Conservation (phyloP, 1,284 basidiomycete genomes). For the Meira nashicola region DNA sequence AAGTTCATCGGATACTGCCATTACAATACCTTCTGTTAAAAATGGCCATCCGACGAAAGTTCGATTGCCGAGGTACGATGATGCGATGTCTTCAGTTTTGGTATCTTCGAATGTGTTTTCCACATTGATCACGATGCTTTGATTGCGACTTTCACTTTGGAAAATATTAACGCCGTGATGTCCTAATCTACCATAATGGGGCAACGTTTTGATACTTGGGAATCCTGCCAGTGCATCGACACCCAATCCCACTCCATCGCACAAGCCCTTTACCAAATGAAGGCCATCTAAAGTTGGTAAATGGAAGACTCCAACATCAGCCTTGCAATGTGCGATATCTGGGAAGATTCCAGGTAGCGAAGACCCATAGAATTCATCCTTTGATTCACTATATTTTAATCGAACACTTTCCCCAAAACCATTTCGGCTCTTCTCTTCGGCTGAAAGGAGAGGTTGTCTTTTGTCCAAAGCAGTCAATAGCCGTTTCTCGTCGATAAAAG, state of each 20-base stretch:
- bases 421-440: slow-evolving; percentile 75
- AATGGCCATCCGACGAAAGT: slow-evolving; percentile 90
- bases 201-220: slow-evolving; percentile 85
- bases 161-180: slow-evolving; percentile 91
- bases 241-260: slow-evolving; percentile 83
- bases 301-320: slow-evolving; percentile 68
- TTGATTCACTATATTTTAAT: slow-evolving; percentile 65
- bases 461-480: slow-evolving; percentile 64
- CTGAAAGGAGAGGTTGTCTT: slow-evolving; percentile 73
- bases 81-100: slow-evolving; percentile 65
- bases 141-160: slow-evolving; percentile 79
- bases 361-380: slow-evolving; percentile 70
- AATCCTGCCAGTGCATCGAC: slow-evolving; percentile 85
- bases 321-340: slow-evolving; percentile 74
- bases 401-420: slow-evolving; percentile 71
- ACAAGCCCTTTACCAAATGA: slow-evolving; percentile 77
- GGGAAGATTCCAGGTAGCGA: slow-evolving; percentile 94
- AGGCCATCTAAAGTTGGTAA: slow-evolving; percentile 78
- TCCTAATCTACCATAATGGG: slow-evolving; percentile 70
- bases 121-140: slow-evolving; percentile 85
- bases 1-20: slow-evolving; percentile 76
- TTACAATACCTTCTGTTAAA: slow-evolving; percentile 82
- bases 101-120: slow-evolving; percentile 67
- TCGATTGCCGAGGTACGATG: slow-evolving; percentile 69
- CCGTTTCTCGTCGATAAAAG: slow-evolving; percentile 84